Evolutionary conservation across 306 rosid species (phyloP), one percentile per base, ranked within the genome.

Genomic region (Vigna angularis): DNA sequence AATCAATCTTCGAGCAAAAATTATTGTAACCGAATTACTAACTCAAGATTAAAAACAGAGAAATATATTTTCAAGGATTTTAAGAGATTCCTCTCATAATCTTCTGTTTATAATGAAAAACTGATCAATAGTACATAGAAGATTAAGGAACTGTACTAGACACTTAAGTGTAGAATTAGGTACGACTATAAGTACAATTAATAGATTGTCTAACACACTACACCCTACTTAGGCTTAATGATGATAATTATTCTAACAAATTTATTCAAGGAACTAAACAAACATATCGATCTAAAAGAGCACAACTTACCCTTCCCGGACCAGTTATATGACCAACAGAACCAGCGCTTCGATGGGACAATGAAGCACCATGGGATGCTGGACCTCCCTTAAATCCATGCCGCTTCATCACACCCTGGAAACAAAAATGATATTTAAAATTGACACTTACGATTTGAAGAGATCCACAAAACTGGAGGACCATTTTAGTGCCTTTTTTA

Each of bases 391-490:
- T 17, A 84, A 83, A 88, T 0, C 56, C 45, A 44, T 84, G 70
- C 61, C 84, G 81, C 86, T 87, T 90, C 93, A 95, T 90, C 73
- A 36, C 91, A 79, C 99, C 98, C 99, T 93, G 87, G 32, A 78
- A 51, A 73, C 67, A 83, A 22, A 71, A 51, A 61, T 45, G 48
- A 77, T 11, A 66, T 81, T 51, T 36, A 48, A 81, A 38, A 74
- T 67, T 66, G 61, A 49, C 4, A 53, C 36, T 15, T 34, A 63
- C 53, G 71, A 55, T 17, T 42, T 66, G 52, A 64, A 38, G 16
- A 42, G 70, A 20, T 53, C 6, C 44, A 73, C 42, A 69, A 73
- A 42, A 44, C 13, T 36, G 48, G 55, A 49, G 16, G 50, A 72
- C 34, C 56, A 15, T 56, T 18, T 57, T 22, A 30, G 22, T 36